Evolutionary conservation across 495 filamentous ascomycete genomes (phyloP).

Genomic region (Penicillium coffeae): DNA sequence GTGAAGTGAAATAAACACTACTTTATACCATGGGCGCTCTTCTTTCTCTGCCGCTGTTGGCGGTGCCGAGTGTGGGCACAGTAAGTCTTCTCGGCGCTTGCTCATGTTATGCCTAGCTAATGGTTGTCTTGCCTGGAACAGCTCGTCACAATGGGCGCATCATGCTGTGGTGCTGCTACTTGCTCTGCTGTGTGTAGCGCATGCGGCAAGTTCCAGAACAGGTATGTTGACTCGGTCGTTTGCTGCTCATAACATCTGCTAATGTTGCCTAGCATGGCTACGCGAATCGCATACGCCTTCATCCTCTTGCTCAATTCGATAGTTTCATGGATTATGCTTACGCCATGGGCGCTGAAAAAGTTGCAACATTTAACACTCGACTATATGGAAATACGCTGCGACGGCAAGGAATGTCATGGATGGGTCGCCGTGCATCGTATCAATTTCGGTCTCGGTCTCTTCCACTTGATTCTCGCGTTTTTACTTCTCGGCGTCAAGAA

Average conservation of each 20-base stretch:
- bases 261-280: constrained; percentile 69
- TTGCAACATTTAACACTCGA: constrained; percentile 85
- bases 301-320: constrained; percentile 96
- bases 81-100: constrained; percentile 49
- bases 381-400: constrained; percentile 90
- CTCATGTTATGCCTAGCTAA: constrained; percentile 24
- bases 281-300: constrained; percentile 94
- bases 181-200: constrained; percentile 91
- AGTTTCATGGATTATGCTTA: constrained; percentile 98
- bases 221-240: constrained; percentile 46
- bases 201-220: constrained; percentile 95
- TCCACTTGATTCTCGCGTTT: constrained; percentile 81
- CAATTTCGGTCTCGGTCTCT: constrained; percentile 93
- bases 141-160: constrained; percentile 72
- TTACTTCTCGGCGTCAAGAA: constrained; percentile 82
- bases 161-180: constrained; percentile 92
- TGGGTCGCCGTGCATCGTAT: constrained; percentile 96
- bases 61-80: constrained; percentile 78
- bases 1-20: background rate
- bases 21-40: constrained; percentile 70
- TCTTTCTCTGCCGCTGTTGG: constrained; percentile 84
- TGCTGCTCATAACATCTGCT: constrained; percentile 6
- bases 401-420: constrained; percentile 86
- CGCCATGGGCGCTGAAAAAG: constrained; percentile 96
- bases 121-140: constrained; percentile 28